Evolutionary conservation across 2,329 filamentous ascomycete species (phyloP).

Genomic region (Aspergillus ustus): DNA sequence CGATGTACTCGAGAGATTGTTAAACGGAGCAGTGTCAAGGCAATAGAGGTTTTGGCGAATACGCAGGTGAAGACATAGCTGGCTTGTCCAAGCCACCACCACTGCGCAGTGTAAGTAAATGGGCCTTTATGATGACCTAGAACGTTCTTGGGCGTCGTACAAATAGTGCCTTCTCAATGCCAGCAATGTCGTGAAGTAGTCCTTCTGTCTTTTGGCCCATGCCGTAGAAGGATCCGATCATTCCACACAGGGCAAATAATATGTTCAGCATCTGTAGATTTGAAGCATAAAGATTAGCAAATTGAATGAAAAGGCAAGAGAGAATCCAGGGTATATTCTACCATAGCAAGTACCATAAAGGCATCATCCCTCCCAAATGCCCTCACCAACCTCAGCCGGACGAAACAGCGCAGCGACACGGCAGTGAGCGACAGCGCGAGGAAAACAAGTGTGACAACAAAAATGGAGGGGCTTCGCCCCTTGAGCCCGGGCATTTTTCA

Average conservation of each 20-base stretch:
- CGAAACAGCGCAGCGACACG: constrained; percentile 43
- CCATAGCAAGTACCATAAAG: constrained; percentile 44
- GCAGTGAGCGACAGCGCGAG: constrained; percentile 37
- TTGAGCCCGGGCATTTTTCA: constrained; percentile 35
- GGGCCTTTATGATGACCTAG: not conserved
- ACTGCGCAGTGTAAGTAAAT: constrained; percentile 24
- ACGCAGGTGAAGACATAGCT: constrained; percentile 56
- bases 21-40: constrained; percentile 58
- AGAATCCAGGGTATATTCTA: constrained; percentile 22
- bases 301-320: not conserved
- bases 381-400: constrained; percentile 38
- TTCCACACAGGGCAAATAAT: constrained; percentile 41
- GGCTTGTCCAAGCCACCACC: constrained; percentile 62
- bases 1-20: constrained; percentile 51
- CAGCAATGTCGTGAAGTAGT: constrained; percentile 9
- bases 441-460: constrained; percentile 39
- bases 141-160: constrained; percentile 27
- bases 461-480: constrained; percentile 40
- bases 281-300: not conserved
- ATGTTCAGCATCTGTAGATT: constrained; percentile 35
- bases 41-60: constrained; percentile 57
- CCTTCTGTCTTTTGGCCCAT: constrained; percentile 32
- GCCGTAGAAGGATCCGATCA: constrained; percentile 40
- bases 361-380: constrained; percentile 46
- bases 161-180: constrained; percentile 39